Percentiles rank a stretch among this genome's conserved stretches.
These are phyloP conservation scores for Claviceps digitariae DNA, from an alignment of 2,329 filamentous ascomycete species.

Conservation along the genomic window DNA sequence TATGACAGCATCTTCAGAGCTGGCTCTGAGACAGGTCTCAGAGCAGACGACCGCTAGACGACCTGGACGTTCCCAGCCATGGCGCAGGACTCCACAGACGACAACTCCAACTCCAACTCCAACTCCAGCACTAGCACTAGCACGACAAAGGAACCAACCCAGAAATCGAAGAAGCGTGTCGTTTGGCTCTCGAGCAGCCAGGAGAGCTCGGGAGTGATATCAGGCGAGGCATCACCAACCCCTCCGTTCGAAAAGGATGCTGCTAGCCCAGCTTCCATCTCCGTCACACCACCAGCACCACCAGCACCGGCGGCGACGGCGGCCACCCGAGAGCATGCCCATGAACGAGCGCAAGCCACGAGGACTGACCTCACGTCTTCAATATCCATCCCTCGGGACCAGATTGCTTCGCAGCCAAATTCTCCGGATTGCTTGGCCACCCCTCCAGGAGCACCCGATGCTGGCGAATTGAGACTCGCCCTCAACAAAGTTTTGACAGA, in stretches of 20 bases:
- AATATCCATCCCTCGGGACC: background rate
- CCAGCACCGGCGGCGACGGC: too few species aligned
- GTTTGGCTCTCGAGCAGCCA: slow-evolving; percentile 22
- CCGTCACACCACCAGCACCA: background rate
- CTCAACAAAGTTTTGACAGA: slow-evolving; percentile 25
- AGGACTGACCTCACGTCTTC: background rate
- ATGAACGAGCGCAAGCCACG: background rate
- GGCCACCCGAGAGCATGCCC: background rate
- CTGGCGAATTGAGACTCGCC: slow-evolving; percentile 23
- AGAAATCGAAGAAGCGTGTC: slow-evolving; percentile 28
- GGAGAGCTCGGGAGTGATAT: slow-evolving; percentile 8
- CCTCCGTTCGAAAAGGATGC: slow-evolving; percentile 3
- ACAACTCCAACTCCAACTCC: slow-evolving; percentile 12
- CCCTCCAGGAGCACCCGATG: slow-evolving; percentile 23
- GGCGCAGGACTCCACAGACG: slow-evolving; percentile 13
- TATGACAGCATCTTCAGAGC: slow-evolving; percentile 2
- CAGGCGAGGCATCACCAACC: slow-evolving; percentile 3
- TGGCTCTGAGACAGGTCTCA: slow-evolving; percentile 13
- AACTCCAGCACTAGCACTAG: slow-evolving; percentile 12
- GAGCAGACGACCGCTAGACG: slow-evolving; percentile 7
- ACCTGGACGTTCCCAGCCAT: slow-evolving; percentile 10
- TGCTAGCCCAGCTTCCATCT: slow-evolving; percentile 9
- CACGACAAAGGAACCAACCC: slow-evolving; percentile 14
- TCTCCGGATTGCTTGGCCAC: slow-evolving; percentile 11
- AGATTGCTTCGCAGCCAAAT: background rate